Evolutionary conservation across 768 basidiomycete genomes (phyloP), one percentile per base, ranked within the genome.

Genomic region (Paxillus involutus): DNA sequence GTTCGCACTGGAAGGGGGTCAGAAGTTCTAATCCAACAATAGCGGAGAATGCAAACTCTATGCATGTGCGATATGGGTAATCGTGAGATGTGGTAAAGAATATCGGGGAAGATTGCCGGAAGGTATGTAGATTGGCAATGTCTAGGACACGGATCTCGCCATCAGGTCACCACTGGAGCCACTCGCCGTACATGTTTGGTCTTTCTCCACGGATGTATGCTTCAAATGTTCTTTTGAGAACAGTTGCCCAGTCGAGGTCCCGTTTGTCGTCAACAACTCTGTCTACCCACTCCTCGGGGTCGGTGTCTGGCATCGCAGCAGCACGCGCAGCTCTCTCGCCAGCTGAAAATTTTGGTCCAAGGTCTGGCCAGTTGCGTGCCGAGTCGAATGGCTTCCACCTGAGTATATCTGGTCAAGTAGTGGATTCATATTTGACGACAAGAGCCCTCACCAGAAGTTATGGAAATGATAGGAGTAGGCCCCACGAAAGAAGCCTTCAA

Each of bases 371-470:
- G 68, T 98, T 95, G n/a, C 95, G 86, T 8, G 83, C 72, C 1
- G 90, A 81, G 71, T 99, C 96, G 62, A 98, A 97, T 5, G 95
- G 91, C 59, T 89, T 86, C 96, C 96, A 97, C 94, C 94, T 95
- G 59, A 13, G 21, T 55, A 19, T 16, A 21, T 49, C 39, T 45
- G 11, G 48, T 53, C 41, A 56, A 42, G 19, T 19, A 36, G 44
- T 9, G 4, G 6, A 17, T 14, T 14, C 4, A 49, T 26, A 48
- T 36, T 24, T 14, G 4, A 45, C 45, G 40, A 39, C 8, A 13
- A 51, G 50, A 44, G 3, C 7, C 67, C 83, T 50, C 51, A 90
- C 93, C 93, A 94, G 72, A 83, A 91, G 68, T 94, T 95, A 68
- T 98, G 95, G 73, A 89, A 98, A 70, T 98, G 94, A 70, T 98